A percentile compares a stretch with the other conserved stretches of the same genome.
phyloP scores from a whole-genome alignment of 2,329 filamentous ascomycete species.

The Talaromyces sp. region DNA sequence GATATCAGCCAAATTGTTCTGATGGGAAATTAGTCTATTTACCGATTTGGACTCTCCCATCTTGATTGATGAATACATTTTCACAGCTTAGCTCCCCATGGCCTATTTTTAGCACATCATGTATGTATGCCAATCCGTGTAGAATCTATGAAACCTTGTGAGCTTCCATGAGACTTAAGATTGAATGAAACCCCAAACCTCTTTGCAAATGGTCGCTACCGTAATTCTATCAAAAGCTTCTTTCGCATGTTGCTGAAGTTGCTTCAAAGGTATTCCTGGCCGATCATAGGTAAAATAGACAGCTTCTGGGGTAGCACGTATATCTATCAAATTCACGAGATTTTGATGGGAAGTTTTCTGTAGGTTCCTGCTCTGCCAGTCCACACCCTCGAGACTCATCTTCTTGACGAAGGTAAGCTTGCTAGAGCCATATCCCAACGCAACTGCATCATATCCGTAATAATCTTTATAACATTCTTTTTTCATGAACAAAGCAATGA shows the following conservation, averaged over 20 bases:
- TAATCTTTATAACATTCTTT: neutral
- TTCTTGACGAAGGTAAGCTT: neutral
- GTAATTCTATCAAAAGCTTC: neutral
- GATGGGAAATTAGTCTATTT: neutral
- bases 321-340: neutral
- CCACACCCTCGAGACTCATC: neutral
- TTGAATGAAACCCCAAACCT: neutral
- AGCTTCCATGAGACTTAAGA: neutral
- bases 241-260: neutral
- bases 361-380: neutral
- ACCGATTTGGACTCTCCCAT: neutral
- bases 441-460: neutral
- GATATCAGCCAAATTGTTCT: neutral
- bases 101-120: neutral
- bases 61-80: slow-evolving; percentile 1
- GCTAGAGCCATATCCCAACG: neutral
- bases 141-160: neutral
- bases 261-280: neutral
- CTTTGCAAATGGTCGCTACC: slow-evolving; percentile 2
- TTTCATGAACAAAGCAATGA: neutral
- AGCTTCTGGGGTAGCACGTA: neutral
- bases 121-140: neutral
- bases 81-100: neutral
- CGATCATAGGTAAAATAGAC: neutral
- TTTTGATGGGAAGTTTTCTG: neutral